Evolutionary conservation across 2,329 filamentous ascomycete genomes (phyloP).

Genomic region (Basipetospora chlamydospora): DNA sequence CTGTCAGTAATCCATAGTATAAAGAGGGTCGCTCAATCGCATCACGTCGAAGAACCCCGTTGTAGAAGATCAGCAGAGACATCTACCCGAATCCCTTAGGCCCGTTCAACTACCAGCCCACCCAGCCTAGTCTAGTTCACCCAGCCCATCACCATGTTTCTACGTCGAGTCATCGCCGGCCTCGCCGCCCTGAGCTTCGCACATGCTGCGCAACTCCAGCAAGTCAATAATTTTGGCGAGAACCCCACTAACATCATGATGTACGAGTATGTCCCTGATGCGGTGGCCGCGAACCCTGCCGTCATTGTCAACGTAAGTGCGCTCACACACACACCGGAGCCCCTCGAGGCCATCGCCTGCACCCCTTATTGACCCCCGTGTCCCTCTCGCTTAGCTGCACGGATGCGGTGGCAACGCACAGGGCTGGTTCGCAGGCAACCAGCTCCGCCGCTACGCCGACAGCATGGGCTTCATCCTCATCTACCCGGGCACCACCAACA

Average conservation of each 20-base stretch:
- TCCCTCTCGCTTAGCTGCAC: conserved; percentile 2
- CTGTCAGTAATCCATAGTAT: too few species aligned
- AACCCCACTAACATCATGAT: conserved; percentile 13
- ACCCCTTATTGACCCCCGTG: background rate
- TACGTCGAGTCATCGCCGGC: too few species aligned
- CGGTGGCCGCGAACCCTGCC: conserved; percentile 23
- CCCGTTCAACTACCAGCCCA: too few species aligned
- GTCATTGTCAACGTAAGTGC: conserved; percentile 24
- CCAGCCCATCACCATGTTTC: too few species aligned
- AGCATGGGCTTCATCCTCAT: conserved; percentile 31
- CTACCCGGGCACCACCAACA: conserved; percentile 36
- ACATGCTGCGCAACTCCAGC: conserved; percentile 17
- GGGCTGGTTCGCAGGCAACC: conserved; percentile 30
- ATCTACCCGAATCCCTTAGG: too few species aligned
- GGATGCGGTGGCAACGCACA: conserved; percentile 31
- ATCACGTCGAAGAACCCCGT: too few species aligned
- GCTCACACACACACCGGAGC: background rate
- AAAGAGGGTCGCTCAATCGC: too few species aligned
- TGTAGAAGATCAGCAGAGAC: too few species aligned
- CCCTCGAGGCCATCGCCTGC: too few species aligned
- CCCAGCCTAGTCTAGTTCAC: too few species aligned
- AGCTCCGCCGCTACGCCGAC: conserved; percentile 29
- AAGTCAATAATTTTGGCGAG: conserved; percentile 25
- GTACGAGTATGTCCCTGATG: conserved; percentile 19
- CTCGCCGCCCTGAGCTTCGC: too few species aligned